Evolutionary conservation across 441 rosid genomes (phyloP).

Genomic region (Pelargonium cotyledonis): DNA sequence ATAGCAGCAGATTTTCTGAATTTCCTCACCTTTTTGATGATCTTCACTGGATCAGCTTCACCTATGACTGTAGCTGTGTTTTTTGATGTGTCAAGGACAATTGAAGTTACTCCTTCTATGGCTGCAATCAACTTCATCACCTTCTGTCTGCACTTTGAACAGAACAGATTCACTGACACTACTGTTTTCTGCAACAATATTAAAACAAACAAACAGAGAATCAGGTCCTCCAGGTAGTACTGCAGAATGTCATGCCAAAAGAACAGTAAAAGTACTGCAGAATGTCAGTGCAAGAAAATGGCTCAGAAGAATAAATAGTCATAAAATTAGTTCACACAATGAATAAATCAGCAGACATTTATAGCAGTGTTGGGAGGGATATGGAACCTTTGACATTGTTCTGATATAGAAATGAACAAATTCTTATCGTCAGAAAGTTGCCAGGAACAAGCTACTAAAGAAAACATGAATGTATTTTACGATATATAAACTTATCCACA

Average conservation of each 20-base stretch:
- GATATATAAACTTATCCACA: too few relatives aligned
- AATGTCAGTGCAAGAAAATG: background rate
- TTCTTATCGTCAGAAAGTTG: background rate
- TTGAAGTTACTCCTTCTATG: constrained; percentile 48
- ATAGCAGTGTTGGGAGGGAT: constrained; percentile 11
- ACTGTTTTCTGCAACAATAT: constrained; percentile 45
- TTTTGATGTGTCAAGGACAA: constrained; percentile 44
- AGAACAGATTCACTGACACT: constrained; percentile 47
- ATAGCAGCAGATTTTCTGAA: constrained; percentile 40
- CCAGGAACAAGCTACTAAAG: background rate
- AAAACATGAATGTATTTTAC: too few relatives aligned
- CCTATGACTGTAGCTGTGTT: constrained; percentile 45
- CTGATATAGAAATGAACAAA: too few relatives aligned
- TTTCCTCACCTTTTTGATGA: constrained; percentile 43
- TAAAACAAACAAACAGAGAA: constrained; percentile 2
- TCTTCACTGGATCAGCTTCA: constrained; percentile 54
- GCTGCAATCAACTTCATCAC: constrained; percentile 48
- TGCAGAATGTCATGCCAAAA: too few relatives aligned
- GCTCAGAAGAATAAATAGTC: constrained; percentile 5
- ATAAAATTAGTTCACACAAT: too few relatives aligned
- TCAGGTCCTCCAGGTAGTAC: constrained; percentile 29
- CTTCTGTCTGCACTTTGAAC: constrained; percentile 50
- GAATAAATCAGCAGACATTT: too few relatives aligned
- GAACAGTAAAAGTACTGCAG: background rate
- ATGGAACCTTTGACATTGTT: constrained; percentile 42